Evolutionary conservation across 352 stramenopile genomes (phyloP).

Genomic region (Phytophthora pluvialis): DNA sequence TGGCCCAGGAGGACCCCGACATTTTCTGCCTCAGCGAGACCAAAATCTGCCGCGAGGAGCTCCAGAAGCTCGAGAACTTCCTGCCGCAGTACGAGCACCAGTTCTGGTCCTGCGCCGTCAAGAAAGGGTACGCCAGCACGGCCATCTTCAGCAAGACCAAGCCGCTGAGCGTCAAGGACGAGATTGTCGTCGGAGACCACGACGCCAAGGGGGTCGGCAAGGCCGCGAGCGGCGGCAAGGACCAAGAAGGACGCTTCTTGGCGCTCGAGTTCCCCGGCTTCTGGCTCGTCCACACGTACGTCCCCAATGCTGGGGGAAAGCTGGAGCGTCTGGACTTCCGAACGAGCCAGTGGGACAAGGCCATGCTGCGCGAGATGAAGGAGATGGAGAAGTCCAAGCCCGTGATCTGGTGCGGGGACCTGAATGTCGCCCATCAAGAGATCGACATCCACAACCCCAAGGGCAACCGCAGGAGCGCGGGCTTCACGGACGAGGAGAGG

Average conservation of each 20-base stretch:
- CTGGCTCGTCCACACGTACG: constrained; percentile 89
- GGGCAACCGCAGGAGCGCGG: constrained; percentile 74
- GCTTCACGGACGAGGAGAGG: constrained; percentile 83
- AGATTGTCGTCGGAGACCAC: constrained; percentile 60
- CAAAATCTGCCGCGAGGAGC: constrained; percentile 79
- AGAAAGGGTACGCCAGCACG: constrained; percentile 84
- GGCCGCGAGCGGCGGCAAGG: constrained; percentile 40
- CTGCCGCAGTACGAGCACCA: constrained; percentile 79
- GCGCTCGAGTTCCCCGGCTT: constrained; percentile 77
- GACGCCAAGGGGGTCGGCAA: constrained; percentile 36
- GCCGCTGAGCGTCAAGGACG: constrained; percentile 70
- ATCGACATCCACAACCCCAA: constrained; percentile 91
- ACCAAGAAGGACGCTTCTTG: constrained; percentile 83
- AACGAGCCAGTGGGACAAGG: constrained; percentile 79
- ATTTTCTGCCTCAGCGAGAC: constrained; percentile 88
- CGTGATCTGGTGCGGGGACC: constrained; percentile 85
- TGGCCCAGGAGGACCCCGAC: constrained; percentile 80
- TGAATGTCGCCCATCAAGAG: constrained; percentile 89
- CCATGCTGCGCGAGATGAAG: constrained; percentile 73
- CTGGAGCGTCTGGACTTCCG: constrained; percentile 77
- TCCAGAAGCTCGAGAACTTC: constrained; percentile 77
- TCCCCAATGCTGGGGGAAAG: constrained; percentile 77
- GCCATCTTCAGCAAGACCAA: constrained; percentile 78
- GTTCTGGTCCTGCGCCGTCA: constrained; percentile 77
- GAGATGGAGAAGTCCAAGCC: constrained; percentile 77